Conservation (phyloP, 352 stramenopile species). For the Aphanomyces cochlioides region DNA sequence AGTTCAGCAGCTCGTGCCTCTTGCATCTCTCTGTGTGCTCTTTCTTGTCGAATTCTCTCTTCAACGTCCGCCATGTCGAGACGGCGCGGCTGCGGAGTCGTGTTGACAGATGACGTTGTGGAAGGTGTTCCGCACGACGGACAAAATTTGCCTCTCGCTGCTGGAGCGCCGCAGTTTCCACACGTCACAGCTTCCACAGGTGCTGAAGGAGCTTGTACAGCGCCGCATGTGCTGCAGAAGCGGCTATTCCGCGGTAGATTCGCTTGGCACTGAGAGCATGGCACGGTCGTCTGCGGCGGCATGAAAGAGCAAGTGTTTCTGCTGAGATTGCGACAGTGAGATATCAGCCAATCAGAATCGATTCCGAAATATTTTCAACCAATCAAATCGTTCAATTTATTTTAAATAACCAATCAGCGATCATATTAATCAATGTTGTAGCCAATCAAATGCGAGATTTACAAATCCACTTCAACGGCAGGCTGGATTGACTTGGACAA, state of each 20-base stretch:
- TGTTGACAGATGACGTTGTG: too few relatives aligned
- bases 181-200: not conserved
- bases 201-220: not conserved
- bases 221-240: slow-evolving; percentile 23
- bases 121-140: too few relatives aligned
- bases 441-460: too few relatives aligned
- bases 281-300: too few relatives aligned
- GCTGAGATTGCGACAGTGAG: not conserved
- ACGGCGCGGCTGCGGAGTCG: not conserved
- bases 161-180: not conserved
- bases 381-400: too few relatives aligned
- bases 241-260: not conserved
- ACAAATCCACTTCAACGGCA: too few relatives aligned
- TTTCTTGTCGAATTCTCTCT: slow-evolving; percentile 15
- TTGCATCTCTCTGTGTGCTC: not conserved
- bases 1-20: slow-evolving; percentile 4
- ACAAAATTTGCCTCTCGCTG: too few relatives aligned
- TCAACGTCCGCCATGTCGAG: not conserved
- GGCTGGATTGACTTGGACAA: too few relatives aligned
- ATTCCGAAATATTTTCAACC: too few relatives aligned
- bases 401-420: too few relatives aligned
- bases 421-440: too few relatives aligned
- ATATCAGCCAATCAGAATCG: too few relatives aligned
- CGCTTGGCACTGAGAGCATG: not conserved
- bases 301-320: not conserved